Base-by-base conservation (phyloP, 345 rosid species). In the Ceriops decandra region DNA sequence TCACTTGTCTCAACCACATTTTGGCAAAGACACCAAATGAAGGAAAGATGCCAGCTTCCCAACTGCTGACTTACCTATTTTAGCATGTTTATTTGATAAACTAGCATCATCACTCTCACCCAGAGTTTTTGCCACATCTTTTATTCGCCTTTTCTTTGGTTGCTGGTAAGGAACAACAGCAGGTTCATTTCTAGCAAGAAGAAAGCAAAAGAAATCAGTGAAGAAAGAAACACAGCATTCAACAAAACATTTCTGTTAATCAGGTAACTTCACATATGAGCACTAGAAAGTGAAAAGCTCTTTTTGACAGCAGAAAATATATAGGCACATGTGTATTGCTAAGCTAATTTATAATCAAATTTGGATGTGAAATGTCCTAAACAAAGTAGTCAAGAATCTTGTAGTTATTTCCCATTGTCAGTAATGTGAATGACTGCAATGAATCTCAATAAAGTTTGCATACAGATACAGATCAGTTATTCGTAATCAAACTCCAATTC, bases 71-170 rank as follows among this genome's bases (percentile, higher is more conserved):
- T 85, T 91, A 61, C 75, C 77, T 67, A 80, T 63, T 71, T 87
- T 93, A 63, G 60, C 84, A 66, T 83, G 85, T 81, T 89, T 91
- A 71, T 76, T 83, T 68, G 84, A 64, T 59, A 64, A 61, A 57
- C 53, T 75, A 70, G 73, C 82, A 64, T 83, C 88, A 64, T 67
- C 90, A 84, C 22, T 79, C 73, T 84, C 90, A 28, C 79, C 70
- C 57, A 46, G 72, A 70, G 83, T 74, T 77, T 86, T 89, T 60
- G 68, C 63, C 54, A 79, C 63, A 72, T 90, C 97, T 79, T 83
- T 93, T 78, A 92, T 86, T 79, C 84, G 76, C 85, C 97, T 84
- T 86, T 90, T 93, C 83, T 87, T 93, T 3, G 83, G 84, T 76
- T 87, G 87, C 77, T 83, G 87, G 64, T 79, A 81, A 52, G 90